phyloP scores from a whole-genome alignment of 2,329 filamentous ascomycete genomes.

The Beauveria sp. region DNA sequence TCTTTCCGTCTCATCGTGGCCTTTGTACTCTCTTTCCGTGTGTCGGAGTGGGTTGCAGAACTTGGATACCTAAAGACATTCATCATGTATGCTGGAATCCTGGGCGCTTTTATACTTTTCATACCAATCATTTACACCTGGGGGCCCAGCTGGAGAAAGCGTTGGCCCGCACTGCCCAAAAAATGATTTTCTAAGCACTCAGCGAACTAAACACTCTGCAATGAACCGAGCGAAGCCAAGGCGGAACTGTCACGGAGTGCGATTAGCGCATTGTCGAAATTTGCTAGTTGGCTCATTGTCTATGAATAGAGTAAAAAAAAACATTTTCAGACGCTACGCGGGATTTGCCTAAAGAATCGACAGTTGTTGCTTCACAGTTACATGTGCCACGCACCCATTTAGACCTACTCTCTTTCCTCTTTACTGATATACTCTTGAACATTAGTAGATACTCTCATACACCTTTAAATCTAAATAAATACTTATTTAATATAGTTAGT shows the following conservation, averaged over 20 bases:
- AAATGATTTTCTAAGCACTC: neutral
- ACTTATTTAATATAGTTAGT: too few relatives aligned
- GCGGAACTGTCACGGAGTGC: too few relatives aligned
- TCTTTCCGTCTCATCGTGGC: constrained; percentile 24
- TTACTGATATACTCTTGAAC: too few relatives aligned
- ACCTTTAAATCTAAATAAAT: too few relatives aligned
- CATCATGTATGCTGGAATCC: constrained; percentile 23
- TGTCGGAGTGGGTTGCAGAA: constrained; percentile 20
- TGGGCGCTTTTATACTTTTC: constrained; percentile 23
- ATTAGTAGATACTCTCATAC: too few relatives aligned
- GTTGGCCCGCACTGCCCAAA: neutral
- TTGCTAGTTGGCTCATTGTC: neutral
- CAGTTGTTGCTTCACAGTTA: too few relatives aligned
- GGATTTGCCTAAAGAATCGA: too few relatives aligned
- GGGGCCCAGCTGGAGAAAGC: neutral
- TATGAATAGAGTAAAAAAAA: neutral
- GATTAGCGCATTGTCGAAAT: neutral
- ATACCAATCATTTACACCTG: constrained; percentile 22
- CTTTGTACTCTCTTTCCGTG: constrained; percentile 22
- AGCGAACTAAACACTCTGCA: neutral
- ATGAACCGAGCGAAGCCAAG: neutral
- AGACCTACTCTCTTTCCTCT: too few relatives aligned
- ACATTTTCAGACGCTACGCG: neutral
- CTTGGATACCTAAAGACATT: constrained; percentile 21
- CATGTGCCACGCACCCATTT: too few relatives aligned